These are phyloP conservation scores for Alternaria angustiovoidea DNA, from an alignment of 2,329 filamentous ascomycete species.

Conservation along the genomic window DNA sequence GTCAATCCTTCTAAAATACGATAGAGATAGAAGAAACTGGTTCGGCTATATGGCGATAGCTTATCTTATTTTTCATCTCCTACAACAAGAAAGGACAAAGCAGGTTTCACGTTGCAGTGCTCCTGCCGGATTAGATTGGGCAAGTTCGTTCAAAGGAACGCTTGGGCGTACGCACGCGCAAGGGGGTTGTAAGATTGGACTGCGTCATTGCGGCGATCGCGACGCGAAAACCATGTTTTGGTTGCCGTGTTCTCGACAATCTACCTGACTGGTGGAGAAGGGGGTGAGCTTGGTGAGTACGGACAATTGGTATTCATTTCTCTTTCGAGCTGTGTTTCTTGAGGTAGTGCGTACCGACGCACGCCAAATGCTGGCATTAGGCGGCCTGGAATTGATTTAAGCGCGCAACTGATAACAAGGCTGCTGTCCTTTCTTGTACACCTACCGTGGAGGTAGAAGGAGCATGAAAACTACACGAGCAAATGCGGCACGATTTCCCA, in stretches of 20 bases:
- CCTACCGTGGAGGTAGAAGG: neutral
- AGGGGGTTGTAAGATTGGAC: conserved; percentile 1
- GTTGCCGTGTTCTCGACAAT: neutral
- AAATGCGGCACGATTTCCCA: neutral
- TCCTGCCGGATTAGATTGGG: conserved; percentile 12
- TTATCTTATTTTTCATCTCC: conserved; percentile 2
- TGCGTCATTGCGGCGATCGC: conserved; percentile 24
- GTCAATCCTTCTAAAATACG: neutral
- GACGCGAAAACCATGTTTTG: conserved; percentile 1
- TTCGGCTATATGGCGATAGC: neutral
- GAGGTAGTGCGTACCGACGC: neutral
- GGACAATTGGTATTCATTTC: neutral
- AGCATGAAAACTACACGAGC: neutral
- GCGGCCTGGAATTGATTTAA: neutral
- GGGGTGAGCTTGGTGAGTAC: neutral
- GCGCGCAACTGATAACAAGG: neutral
- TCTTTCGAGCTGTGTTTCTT: neutral
- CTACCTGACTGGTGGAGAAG: neutral
- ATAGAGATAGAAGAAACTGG: neutral
- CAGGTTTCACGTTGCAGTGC: conserved; percentile 11
- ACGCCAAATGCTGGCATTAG: neutral
- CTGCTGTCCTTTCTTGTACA: neutral
- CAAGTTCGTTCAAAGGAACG: conserved; percentile 10
- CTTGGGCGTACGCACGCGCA: conserved; percentile 7
- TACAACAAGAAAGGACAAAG: conserved; percentile 13